Evolutionary conservation across 768 basidiomycete genomes (phyloP), one percentile per base, ranked within the genome.

Genomic region (Boletus bicolor): DNA sequence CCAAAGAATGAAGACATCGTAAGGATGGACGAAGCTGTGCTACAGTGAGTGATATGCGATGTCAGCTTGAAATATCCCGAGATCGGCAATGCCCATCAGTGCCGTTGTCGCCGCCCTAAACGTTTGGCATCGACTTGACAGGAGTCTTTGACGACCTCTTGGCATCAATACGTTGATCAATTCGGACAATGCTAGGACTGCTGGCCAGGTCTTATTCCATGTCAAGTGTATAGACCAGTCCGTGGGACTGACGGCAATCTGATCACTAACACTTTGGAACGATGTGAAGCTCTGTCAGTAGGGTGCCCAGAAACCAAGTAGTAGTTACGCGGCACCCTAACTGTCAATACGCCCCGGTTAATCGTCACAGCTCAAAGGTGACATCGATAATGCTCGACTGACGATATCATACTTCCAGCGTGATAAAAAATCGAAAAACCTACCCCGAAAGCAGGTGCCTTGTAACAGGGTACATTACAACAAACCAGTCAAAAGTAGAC

Each of bases 1-100:
- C 87, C 87, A 68, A 92, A 92, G 78, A 92, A 92, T n/a, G 90
- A 83, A 41, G 90, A 91, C 90, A 92, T 92, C 49, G 53, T 56
- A 42, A 47, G 39, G 61, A 55, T 49, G 49, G 52, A 53, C 48
- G 24, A 38, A 62, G 65, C 45, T 51, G 56, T 49, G 26, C n/a
- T 37, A n/a, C 32, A 7, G 45, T 14, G 47, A 44, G 43, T 50
- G 47, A 30, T 50, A 24, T 24, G 21, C 21, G 21, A 24, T 24
- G 21, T 24, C 21, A 1, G 21, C 39, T 51, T 44, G 49, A 48
- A 57, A 6, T 37, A 19, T 24, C 49, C 53, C 47, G 49, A 50
- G 58, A 65, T 61, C 56, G 65, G 59, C 54, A 57, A 55, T 52
- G 42, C 32, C 34, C 19, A 38, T 39, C 3, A n/a, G 26, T 34